Conservation (phyloP, 2,329 filamentous ascomycete genomes). For the Phaeosphaeriaceae sp. region DNA sequence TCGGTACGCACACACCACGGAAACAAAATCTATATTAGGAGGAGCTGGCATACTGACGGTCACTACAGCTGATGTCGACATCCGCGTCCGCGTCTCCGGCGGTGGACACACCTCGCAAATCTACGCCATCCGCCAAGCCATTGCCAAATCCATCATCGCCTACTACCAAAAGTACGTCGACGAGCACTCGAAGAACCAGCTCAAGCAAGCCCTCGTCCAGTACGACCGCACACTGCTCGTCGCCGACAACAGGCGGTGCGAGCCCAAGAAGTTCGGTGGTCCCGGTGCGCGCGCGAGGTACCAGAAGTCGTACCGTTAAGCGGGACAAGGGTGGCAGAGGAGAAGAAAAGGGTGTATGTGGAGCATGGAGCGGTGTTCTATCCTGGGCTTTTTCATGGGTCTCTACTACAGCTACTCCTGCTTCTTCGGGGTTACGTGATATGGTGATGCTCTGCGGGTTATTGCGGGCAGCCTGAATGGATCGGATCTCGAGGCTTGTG, state of each 20-base stretch:
- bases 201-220: conserved; percentile 95
- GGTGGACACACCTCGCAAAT: conserved; percentile 98
- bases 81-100: conserved; percentile 93
- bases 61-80: conserved; percentile 78
- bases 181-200: conserved; percentile 99
- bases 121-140: conserved; percentile 98
- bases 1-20: conserved; percentile 60
- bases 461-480: conserved; percentile 31
- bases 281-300: conserved; percentile 93
- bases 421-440: conserved; percentile 31
- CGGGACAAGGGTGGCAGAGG: conserved; percentile 18
- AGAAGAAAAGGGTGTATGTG: conserved; percentile 21
- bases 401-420: conserved; percentile 22
- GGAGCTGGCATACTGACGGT: conserved; percentile 24
- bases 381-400: conserved; percentile 48
- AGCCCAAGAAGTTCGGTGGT: conserved; percentile 98
- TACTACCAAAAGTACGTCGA: conserved; percentile 99
- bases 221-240: conserved; percentile 98
- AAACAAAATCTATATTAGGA: conserved; percentile 13
- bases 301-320: conserved; percentile 99
- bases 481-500: conserved; percentile 42
- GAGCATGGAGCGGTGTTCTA: conserved; percentile 47
- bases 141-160: conserved; percentile 93
- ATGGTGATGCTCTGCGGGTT: conserved; percentile 32
- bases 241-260: conserved; percentile 97